Conservation (phyloP, 306 rosid genomes). For the Hippophae gyantsensis region DNA sequence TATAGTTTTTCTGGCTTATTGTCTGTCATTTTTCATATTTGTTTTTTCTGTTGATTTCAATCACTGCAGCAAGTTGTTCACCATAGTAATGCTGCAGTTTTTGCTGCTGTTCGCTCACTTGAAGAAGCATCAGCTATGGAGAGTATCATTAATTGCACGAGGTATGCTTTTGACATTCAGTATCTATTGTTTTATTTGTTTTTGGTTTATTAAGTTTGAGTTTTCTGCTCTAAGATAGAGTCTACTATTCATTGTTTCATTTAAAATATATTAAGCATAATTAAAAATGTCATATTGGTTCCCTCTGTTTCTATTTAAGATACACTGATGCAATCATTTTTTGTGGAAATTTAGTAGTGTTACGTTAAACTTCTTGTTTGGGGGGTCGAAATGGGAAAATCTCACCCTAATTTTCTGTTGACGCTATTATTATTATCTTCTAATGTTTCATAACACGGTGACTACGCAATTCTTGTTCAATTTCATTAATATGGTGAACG, state of each 20-base stretch:
- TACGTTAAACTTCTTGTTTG: too few relatives aligned
- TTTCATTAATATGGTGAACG: too few relatives aligned
- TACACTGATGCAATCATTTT: background rate
- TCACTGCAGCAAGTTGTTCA: slow-evolving; percentile 42
- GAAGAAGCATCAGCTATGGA: slow-evolving; percentile 66
- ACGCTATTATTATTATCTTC: too few relatives aligned
- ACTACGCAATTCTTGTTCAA: too few relatives aligned
- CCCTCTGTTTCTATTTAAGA: background rate
- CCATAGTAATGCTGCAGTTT: slow-evolving; percentile 36
- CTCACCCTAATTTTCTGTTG: too few relatives aligned
- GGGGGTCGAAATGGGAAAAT: too few relatives aligned
- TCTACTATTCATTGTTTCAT: background rate
- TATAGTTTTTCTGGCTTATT: slow-evolving; percentile 1
- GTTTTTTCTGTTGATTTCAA: background rate
- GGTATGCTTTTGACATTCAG: slow-evolving; percentile 25
- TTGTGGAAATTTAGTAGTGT: too few relatives aligned
- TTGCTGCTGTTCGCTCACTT: slow-evolving; percentile 42
- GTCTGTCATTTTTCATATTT: background rate
- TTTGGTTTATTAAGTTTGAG: slow-evolving; percentile 1
- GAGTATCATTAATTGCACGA: slow-evolving; percentile 46
- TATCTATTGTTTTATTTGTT: background rate
- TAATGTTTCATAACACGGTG: too few relatives aligned
- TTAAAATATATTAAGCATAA: background rate
- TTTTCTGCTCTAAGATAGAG: background rate
- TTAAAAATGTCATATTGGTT: background rate